Base-by-base conservation (phyloP, 179 eudicot species). In the Nepenthes alata region DNA sequence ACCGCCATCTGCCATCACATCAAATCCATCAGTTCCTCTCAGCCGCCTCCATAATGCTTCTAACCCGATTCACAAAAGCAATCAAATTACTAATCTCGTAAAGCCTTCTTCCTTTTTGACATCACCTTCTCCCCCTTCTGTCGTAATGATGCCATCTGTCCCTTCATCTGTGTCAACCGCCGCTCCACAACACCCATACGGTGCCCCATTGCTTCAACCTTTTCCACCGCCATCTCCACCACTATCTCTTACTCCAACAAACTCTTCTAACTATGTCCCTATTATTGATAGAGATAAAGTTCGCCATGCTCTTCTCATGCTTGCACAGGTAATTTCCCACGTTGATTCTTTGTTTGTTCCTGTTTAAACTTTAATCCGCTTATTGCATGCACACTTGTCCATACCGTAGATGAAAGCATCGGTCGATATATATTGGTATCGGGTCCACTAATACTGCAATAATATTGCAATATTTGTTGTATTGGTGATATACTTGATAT, bases 201-300 rank as follows among this genome's bases (percentile, higher is more conserved):
- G 98, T 48, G 77, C 91, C 64, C 96, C 98, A 25, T 58, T 91
- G 77, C 98, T 89, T 60, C 98, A 91, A 70, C 96, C 98, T 47
- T 91, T 86, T 66, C 98, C 98, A 35, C 98, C 98, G 14, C 98
- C 98, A 1, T 71, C 88, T 8, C 98, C 96, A 2, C 83, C 96
- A 3, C 85, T 85, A 34, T 84, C 88, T 55, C 89, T 91, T 66
- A 80, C 98, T 56, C 87, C 94, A 16, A 67, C 60, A 34, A 47
- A 60, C 61, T 37, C 64, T 58, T 70, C 78, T 53, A 72, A 67
- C 65, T 73, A 70, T 61, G 91, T 80, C 38, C 82, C 82, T 5
- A 14, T 75, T 58, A 72, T 85, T 61, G 78, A 68, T 55, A 80
- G 90, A 66, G 96, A 88, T 39, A 83, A 81, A 81, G 87, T 93